Evolutionary conservation across 352 stramenopile species (phyloP), one percentile per base, ranked within the genome.

Genomic region (Pythium sp.): DNA sequence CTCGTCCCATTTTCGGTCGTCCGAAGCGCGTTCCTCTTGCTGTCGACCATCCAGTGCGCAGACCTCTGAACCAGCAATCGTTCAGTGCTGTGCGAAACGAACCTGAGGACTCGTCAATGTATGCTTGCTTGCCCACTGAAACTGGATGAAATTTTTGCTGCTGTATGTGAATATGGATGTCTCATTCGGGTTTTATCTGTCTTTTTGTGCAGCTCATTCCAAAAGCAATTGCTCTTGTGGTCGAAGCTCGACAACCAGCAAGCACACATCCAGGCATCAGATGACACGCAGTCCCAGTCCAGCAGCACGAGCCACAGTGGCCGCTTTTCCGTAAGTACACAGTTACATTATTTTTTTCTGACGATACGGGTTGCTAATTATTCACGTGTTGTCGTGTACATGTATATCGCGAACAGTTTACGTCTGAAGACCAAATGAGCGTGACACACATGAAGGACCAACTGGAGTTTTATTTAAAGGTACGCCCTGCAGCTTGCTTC

Each of bases 381-480:
- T 20, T 57, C 14, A 65, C 43, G 5, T 12, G 11, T 68, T 32
- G 0, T 65, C 26, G 18, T 55, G 2, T 64, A 6, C 24, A 26
- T 26, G 24, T 26, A 26, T 64, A n/a, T 5, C 54, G 24, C 15
- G 9, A 12, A 46, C 71, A 88, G 77, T 80, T 89, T 55, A 68
- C 74, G 15, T 81, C 77, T 18, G 86, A 94, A 70, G 82, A 90
- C 47, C 72, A 78, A 18, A 73, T 75, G 9, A 80, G 73, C 58
- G 68, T 94, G 51, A 88, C 85, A 58, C 65, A 76, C 15, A 87
- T 87, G 67, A 94, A 94, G 74, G 79, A 92, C 58, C 84, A 94
- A 43, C 70, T 94, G n/a, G 81, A 92, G 72, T 94, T 83, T 70
- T 94, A 93, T 80, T 84, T 94, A 75, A 92, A 94, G 79, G 86